Evolutionary conservation across 495 filamentous ascomycete genomes (phyloP), one percentile per base, ranked within the genome.

Genomic region (Hyaloscypha bicolor): DNA sequence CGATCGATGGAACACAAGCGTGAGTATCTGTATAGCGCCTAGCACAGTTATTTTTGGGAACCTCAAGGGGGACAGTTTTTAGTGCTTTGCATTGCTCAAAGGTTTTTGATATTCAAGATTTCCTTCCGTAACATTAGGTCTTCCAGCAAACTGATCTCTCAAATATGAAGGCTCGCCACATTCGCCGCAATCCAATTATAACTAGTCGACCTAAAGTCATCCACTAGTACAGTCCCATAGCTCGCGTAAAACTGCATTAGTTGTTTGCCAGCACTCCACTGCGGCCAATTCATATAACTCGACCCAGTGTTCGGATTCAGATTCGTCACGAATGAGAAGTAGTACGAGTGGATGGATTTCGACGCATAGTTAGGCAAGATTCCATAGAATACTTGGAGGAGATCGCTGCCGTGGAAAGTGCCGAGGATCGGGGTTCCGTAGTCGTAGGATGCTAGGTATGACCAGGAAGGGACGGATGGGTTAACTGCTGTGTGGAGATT

Each of bases 381-480:
- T 22, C 71, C 71, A 39, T 69, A 69, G 35, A 69, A 72, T 16
- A 69, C 63, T 37, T 66, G 62, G 9, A 73, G 55, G 35, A 73
- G 22, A 67, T 93, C 91, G 16, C 79, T 83, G 25, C 79, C 88
- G 76, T 93, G 91, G 78, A 90, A 91, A 0, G 90, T 93, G 12
- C 91, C 91, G 0, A 93, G 71, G 55, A 92, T 79, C 0, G 90
- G 88, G 0, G 87, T 88, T 21, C 88, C 88, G 66, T 85, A 85
- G 78, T 88, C 76, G 76, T 91, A 93, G 8, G 86, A 85, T 2
- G 85, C 73, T 0, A 92, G 81, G 75, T 93, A 93, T 2, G 89
- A 91, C 90, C 90, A 93, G 16, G 77, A 77, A 0, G 85, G 85
- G 6, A 71, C 61, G 19, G 61, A 35, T 14, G 65, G 65, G 58